Conservation (phyloP, 805 yeast genomes). For the Maudiozyma turicensis region DNA sequence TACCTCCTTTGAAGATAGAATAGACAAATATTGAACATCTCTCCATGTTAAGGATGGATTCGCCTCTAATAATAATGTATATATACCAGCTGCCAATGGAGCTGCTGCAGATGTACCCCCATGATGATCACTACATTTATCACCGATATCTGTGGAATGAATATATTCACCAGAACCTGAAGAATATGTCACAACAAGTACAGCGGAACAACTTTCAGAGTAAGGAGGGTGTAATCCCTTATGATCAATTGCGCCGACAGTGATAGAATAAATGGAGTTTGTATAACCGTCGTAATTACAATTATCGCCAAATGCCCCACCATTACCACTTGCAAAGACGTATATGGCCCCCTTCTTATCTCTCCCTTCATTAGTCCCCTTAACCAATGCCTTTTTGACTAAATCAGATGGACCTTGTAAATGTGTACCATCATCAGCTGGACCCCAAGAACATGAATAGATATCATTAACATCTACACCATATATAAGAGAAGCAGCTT, state of each 20-base stretch:
- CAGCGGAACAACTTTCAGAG: slow-evolving; percentile 90
- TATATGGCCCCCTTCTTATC: slow-evolving; percentile 73
- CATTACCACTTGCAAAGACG: slow-evolving; percentile 95
- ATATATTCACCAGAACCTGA: slow-evolving; percentile 87
- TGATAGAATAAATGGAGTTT: slow-evolving; percentile 86
- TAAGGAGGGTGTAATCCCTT: slow-evolving; percentile 81
- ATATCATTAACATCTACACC: slow-evolving; percentile 81
- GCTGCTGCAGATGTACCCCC: slow-evolving; percentile 99
- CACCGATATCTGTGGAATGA: slow-evolving; percentile 73
- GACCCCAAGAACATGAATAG: slow-evolving; percentile 98
- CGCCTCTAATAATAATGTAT: slow-evolving; percentile 69
- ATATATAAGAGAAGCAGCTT: slow-evolving; percentile 79
- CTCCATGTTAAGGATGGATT: slow-evolving; percentile 92
- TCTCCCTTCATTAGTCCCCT: slow-evolving; percentile 78
- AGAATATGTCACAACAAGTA: slow-evolving; percentile 84
- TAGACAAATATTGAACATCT: slow-evolving; percentile 79
- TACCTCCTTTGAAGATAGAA: slow-evolving; percentile 60
- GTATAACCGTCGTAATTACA: slow-evolving; percentile 98
- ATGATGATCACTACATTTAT: slow-evolving; percentile 61
- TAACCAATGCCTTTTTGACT: slow-evolving; percentile 74
- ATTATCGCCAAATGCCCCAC: slow-evolving; percentile 72
- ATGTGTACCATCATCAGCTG: slow-evolving; percentile 82
- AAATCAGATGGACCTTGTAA: slow-evolving; percentile 76
- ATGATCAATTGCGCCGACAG: slow-evolving; percentile 89
- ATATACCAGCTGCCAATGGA: slow-evolving; percentile 95